Evolutionary conservation across 352 stramenopile species (phyloP).

Genomic region (Plasmopara halstedii): DNA sequence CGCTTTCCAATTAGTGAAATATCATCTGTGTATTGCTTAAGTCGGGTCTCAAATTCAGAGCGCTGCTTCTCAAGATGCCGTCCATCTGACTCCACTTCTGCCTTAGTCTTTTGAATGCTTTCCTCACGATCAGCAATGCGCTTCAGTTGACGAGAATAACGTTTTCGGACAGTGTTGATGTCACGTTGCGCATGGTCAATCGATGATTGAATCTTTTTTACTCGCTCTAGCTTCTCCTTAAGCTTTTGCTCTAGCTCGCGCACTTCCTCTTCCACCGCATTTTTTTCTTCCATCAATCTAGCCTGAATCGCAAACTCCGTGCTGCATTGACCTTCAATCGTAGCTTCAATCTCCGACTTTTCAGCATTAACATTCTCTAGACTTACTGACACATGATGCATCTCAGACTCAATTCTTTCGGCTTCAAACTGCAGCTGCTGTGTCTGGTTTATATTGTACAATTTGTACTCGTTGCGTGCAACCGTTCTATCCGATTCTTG

Average conservation of each 20-base stretch:
- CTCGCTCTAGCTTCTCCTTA: constrained; percentile 46
- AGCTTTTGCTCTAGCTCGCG: constrained; percentile 60
- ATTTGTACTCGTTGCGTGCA: constrained; percentile 46
- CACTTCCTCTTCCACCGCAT: constrained; percentile 62
- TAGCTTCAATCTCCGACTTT: constrained; percentile 68
- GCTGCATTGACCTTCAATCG: constrained; percentile 70
- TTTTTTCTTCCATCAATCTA: constrained; percentile 48
- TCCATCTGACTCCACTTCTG: constrained; percentile 61
- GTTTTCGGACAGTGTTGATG: constrained; percentile 63
- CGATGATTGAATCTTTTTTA: constrained; percentile 50
- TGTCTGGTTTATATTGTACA: constrained; percentile 58
- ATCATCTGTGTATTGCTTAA: constrained; percentile 40
- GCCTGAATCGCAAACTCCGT: constrained; percentile 46
- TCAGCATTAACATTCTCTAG: constrained; percentile 60
- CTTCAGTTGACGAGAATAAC: constrained; percentile 74
- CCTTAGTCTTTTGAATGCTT: constrained; percentile 63
- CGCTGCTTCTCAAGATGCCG: constrained; percentile 53
- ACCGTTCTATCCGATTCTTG: constrained; percentile 43
- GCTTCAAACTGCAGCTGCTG: constrained; percentile 75
- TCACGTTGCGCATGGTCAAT: constrained; percentile 70
- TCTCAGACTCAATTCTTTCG: constrained; percentile 62
- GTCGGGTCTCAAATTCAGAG: constrained; percentile 40
- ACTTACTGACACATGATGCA: constrained; percentile 70
- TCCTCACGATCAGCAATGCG: constrained; percentile 70
- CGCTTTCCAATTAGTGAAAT: constrained; percentile 54